Percentiles rank a stretch among this genome's conserved stretches.
Conservation (phyloP, 331 rosid genomes). For the Quercus lobata region DNA sequence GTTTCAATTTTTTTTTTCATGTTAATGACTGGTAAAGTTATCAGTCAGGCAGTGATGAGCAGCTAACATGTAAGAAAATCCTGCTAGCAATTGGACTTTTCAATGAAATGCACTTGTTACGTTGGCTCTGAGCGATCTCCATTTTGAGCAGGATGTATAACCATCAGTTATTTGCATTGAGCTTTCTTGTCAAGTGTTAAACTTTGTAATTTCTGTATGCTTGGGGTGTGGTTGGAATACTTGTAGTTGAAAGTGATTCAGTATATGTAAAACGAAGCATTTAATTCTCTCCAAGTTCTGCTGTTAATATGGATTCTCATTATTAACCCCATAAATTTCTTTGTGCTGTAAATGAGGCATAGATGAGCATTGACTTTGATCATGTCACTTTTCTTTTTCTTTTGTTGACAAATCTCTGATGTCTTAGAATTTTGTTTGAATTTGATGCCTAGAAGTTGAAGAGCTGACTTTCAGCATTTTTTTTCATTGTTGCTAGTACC, state of each 20-base stretch:
- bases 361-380: background rate
- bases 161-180: background rate
- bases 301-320: too few species aligned
- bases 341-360: too few species aligned
- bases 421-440: background rate
- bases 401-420: background rate
- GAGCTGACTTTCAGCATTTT: background rate
- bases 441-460: background rate
- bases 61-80: conserved; percentile 44
- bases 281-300: too few species aligned
- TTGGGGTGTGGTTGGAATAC: background rate
- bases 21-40: too few species aligned
- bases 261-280: too few species aligned
- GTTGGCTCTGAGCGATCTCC: conserved; percentile 47
- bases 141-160: background rate
- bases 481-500: background rate
- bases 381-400: background rate
- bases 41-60: conserved; percentile 7
- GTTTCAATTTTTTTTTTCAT: too few species aligned
- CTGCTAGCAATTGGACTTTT: conserved; percentile 15
- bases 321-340: too few species aligned
- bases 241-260: background rate
- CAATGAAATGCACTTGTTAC: conserved; percentile 36
- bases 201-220: background rate
- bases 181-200: background rate